Base-by-base conservation (phyloP, 371 early-diverging fungal genomes). In the Mucor velutinosus region DNA sequence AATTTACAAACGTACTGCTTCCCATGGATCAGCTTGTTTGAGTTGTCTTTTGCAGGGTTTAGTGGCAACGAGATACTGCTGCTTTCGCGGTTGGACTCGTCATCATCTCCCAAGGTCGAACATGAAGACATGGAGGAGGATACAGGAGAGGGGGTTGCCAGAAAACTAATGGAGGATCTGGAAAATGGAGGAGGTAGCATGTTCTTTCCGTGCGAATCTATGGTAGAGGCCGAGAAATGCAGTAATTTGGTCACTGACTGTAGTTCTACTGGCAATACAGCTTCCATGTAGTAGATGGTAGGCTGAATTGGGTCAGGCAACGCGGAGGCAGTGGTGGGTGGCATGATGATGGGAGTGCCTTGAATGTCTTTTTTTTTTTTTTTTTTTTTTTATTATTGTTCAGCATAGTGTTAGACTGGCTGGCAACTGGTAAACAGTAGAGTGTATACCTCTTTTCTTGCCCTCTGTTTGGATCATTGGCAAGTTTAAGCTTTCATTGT, bases 1-100 rank as follows among this genome's bases (percentile, higher is more conserved):
- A 74, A 74, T 7, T 69, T 69, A 63, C 94, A 94, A 35, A 47
- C 21, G 57, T 75, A 75, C 37, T 68, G 65, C 30, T 45, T 64
- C n/a, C 41, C 43, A 12, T 37, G 11, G 12, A 14, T 14, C 11
- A 12, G 23, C 12, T 51, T 21, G 55, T 39, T 30, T 30, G 6
- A 10, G 27, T 39, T 2, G 19, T 29, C 35, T 33, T 35, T 32
- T 6, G 37, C 23, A 25, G 63, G 63, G 27, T 55, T 55, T 29
- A 56, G 21, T 1, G 35, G 41, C 7, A 39, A 19, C 8, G 41
- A 39, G 39, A 56, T 41, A 7, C 25, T 39, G 32, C 17, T 19
- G 58, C 35, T 6, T 33, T 58, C 19, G 19, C 17, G 7, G 7
- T 0, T 45, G 45, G 19, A 5, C 7, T 45, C 45, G 19, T 45